Conservation (phyloP, 768 basidiomycete genomes). For the Pilatotrama ljubarskyi region DNA sequence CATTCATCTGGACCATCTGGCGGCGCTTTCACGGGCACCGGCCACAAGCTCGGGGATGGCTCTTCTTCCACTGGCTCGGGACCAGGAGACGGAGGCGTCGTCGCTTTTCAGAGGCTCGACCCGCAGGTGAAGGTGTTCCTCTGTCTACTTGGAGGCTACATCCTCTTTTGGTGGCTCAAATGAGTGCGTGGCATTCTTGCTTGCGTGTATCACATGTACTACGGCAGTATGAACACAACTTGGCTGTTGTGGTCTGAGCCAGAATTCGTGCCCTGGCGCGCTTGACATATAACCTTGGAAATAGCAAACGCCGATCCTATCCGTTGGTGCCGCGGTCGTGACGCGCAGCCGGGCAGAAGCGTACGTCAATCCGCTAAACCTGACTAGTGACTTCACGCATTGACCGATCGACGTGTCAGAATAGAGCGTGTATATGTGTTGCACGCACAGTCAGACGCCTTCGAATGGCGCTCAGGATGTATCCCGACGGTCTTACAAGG, state of each 20-base stretch:
- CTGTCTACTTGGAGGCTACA: slow-evolving; percentile 62
- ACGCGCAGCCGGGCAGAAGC: neutral
- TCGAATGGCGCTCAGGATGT: too few relatives aligned
- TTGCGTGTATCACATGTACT: neutral
- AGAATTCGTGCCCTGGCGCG: neutral
- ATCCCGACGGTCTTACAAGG: too few relatives aligned
- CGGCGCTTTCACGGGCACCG: slow-evolving; percentile 66
- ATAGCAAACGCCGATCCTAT: neutral
- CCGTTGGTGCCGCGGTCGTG: neutral
- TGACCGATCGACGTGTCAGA: neutral
- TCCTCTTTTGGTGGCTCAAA: slow-evolving; percentile 49
- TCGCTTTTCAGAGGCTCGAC: slow-evolving; percentile 52
- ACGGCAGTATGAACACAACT: neutral
- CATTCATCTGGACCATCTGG: slow-evolving; percentile 46
- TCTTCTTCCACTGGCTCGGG: slow-evolving; percentile 36
- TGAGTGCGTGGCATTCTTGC: neutral
- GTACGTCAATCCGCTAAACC: neutral
- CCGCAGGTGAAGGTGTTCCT: slow-evolving; percentile 69
- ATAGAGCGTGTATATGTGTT: neutral
- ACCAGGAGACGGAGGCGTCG: slow-evolving; percentile 35
- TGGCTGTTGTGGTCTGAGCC: neutral
- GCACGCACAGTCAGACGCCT: too few relatives aligned
- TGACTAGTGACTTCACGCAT: neutral
- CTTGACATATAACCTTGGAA: too few relatives aligned
- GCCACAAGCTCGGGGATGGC: slow-evolving; percentile 65